phyloP scores from a whole-genome alignment of 192 early-diverging fungal genomes.

The Endogone sp. region DNA sequence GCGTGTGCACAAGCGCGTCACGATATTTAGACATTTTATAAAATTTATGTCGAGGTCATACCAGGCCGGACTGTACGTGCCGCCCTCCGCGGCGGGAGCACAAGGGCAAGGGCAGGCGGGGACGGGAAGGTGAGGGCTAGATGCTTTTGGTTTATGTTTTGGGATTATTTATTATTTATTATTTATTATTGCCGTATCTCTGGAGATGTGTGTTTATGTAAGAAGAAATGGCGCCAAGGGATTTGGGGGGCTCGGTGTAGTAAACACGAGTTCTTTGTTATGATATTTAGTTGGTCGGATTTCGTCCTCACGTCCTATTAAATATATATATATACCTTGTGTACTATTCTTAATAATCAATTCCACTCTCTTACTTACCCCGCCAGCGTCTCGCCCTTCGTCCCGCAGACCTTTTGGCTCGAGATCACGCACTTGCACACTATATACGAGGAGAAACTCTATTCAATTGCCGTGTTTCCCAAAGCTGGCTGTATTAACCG shows the following conservation, averaged over 20 bases:
- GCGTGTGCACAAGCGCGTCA: constrained; percentile 46
- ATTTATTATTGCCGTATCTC: neutral
- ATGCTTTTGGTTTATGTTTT: neutral
- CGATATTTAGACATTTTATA: constrained; percentile 47
- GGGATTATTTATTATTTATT: neutral
- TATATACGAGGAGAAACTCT: constrained; percentile 57
- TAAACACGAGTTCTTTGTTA: too few relatives aligned
- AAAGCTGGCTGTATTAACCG: constrained; percentile 54
- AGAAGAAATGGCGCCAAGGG: too few relatives aligned
- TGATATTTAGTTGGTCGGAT: too few relatives aligned
- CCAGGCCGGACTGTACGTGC: constrained; percentile 23
- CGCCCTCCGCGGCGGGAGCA: constrained; percentile 16
- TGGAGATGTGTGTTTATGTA: too few relatives aligned
- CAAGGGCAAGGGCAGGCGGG: neutral
- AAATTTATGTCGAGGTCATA: constrained; percentile 35
- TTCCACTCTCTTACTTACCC: neutral
- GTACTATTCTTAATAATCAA: too few relatives aligned
- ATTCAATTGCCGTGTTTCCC: constrained; percentile 52
- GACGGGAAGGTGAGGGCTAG: neutral
- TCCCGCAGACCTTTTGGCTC: constrained; percentile 23
- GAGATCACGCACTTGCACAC: constrained; percentile 51
- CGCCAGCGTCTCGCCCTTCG: neutral
- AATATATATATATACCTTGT: too few relatives aligned
- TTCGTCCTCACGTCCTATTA: too few relatives aligned
- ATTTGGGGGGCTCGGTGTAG: too few relatives aligned